These are phyloP conservation scores for Debaryomyces psychrophilus DNA, from an alignment of 1,139 yeast genomes.

Conservation along the genomic window DNA sequence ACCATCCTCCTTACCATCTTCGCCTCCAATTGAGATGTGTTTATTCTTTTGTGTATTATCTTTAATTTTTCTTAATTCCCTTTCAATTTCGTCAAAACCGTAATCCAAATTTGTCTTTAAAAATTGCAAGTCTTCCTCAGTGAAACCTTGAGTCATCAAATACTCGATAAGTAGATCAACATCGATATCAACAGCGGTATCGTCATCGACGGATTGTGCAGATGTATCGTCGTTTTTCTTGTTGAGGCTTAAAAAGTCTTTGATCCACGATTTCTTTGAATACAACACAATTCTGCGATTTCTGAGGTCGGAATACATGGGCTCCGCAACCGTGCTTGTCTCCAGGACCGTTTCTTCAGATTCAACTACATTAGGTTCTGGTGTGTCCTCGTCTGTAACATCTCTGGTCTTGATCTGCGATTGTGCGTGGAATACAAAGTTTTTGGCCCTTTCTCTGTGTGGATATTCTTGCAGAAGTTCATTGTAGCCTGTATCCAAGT, in stretches of 20 bases:
- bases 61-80: slow-evolving; percentile 36
- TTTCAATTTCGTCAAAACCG: slow-evolving; percentile 43
- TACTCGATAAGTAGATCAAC: slow-evolving; percentile 34
- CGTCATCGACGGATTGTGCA: not conserved
- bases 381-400: not conserved
- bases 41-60: slow-evolving; percentile 20
- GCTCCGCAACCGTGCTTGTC: not conserved
- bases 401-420: slow-evolving; percentile 2
- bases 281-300: slow-evolving; percentile 11
- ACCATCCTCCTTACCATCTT: slow-evolving; percentile 14
- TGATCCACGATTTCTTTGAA: slow-evolving; percentile 22
- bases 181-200: slow-evolving; percentile 18
- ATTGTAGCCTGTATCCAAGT: not conserved
- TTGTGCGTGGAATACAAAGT: slow-evolving; percentile 3
- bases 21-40: slow-evolving; percentile 42
- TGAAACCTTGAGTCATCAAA: slow-evolving; percentile 34
- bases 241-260: slow-evolving; percentile 19
- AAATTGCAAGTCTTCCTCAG: slow-evolving; percentile 30
- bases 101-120: slow-evolving; percentile 34
- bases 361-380: not conserved
- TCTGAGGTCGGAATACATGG: not conserved
- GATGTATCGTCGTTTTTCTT: not conserved
- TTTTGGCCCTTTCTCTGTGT: slow-evolving; percentile 5
- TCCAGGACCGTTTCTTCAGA: not conserved
- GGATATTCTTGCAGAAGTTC: slow-evolving; percentile 2